These are phyloP conservation scores for Debaryomyces sp. DNA, from an alignment of 1,139 yeast genomes.

Conservation along the genomic window DNA sequence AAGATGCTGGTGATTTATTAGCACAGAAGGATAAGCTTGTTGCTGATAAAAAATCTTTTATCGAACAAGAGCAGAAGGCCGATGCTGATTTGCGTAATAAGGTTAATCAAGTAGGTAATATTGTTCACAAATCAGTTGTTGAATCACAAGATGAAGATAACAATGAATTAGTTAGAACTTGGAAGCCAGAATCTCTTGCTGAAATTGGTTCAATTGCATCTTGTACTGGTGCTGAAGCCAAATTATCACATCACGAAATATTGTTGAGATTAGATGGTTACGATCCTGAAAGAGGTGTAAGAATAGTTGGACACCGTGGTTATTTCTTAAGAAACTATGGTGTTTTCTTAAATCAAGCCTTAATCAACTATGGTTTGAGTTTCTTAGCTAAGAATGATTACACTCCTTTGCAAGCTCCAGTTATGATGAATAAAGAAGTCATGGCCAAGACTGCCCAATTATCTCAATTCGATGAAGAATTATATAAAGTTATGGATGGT, in stretches of 20 bases:
- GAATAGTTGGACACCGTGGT: slow-evolving; percentile 98
- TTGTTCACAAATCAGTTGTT: slow-evolving; percentile 90
- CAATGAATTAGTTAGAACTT: slow-evolving; percentile 82
- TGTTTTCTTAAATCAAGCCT: slow-evolving; percentile 96
- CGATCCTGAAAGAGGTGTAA: slow-evolving; percentile 98
- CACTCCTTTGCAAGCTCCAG: slow-evolving; percentile 96
- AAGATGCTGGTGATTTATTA: slow-evolving; percentile 84
- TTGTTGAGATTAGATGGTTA: slow-evolving; percentile 93
- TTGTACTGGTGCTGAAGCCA: slow-evolving; percentile 75
- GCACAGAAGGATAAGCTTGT: slow-evolving; percentile 77
- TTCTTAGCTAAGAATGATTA: slow-evolving; percentile 82
- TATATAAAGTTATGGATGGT: slow-evolving; percentile 95
- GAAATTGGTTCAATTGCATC: slow-evolving; percentile 66
- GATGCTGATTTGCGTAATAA: slow-evolving; percentile 74
- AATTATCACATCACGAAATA: slow-evolving; percentile 92
- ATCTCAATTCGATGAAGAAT: slow-evolving; percentile 96
- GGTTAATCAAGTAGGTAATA: slow-evolving; percentile 89
- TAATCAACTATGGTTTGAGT: slow-evolving; percentile 91
- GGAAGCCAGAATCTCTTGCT: slow-evolving; percentile 72
- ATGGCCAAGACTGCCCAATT: slow-evolving; percentile 99
- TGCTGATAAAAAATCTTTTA: slow-evolving; percentile 66
- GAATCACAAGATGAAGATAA: slow-evolving; percentile 87
- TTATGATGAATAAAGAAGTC: slow-evolving; percentile 99
- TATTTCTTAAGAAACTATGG: slow-evolving; percentile 94
- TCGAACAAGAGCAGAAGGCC: slow-evolving; percentile 73